Evolutionary conservation across 306 rosid species (phyloP).

Genomic region (Fragaria iinumae): DNA sequence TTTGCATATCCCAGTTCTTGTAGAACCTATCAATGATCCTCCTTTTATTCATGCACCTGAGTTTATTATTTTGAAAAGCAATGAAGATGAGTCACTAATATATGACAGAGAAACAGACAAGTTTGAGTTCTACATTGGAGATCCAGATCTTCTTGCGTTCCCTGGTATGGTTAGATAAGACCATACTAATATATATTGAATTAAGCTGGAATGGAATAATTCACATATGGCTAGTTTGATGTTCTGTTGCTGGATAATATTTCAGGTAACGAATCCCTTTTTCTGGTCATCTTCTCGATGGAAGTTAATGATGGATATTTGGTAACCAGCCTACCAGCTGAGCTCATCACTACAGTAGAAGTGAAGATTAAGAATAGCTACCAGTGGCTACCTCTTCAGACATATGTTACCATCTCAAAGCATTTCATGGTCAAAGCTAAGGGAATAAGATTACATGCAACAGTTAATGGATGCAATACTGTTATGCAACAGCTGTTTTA

Average conservation of each 20-base stretch:
- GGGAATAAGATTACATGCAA: constrained; percentile 72
- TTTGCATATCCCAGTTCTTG: constrained; percentile 55
- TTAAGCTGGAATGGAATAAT: background rate
- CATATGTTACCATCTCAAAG: constrained; percentile 77
- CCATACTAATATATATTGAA: background rate
- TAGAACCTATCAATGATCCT: constrained; percentile 81
- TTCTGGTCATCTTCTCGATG: constrained; percentile 58
- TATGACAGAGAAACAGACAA: constrained; percentile 62
- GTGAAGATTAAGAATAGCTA: constrained; percentile 46
- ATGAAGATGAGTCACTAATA: constrained; percentile 53
- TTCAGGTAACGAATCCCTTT: constrained; percentile 50
- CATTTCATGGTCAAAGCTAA: constrained; percentile 73
- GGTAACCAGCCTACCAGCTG: constrained; percentile 62
- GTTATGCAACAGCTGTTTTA: constrained; percentile 63
- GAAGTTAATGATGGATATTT: constrained; percentile 73
- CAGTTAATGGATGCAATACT: constrained; percentile 60
- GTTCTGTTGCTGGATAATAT: constrained; percentile 24
- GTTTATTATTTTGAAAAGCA: constrained; percentile 55
- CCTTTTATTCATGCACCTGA: constrained; percentile 65
- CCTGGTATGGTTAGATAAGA: constrained; percentile 47
- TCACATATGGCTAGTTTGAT: background rate
- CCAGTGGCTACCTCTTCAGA: constrained; percentile 79
- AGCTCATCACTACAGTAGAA: constrained; percentile 67
- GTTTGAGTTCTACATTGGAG: constrained; percentile 68
- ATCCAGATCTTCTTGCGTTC: constrained; percentile 67